Evolutionary conservation across 2,329 filamentous ascomycete species (phyloP), one percentile per base, ranked within the genome.

Genomic region (Arachnomyces sp.): DNA sequence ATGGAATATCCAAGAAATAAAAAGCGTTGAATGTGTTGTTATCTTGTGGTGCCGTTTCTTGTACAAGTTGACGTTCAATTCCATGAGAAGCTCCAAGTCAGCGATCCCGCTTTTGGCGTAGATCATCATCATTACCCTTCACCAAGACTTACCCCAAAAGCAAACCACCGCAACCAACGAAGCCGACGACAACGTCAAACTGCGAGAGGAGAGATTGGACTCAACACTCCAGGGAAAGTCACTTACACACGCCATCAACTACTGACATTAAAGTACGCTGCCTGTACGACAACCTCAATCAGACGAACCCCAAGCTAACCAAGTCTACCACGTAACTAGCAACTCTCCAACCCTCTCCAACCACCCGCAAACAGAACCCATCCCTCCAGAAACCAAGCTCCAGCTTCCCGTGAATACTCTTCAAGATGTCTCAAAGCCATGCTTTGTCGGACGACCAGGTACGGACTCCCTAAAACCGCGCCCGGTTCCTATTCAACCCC

Each of bases 381-480:
- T 39, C 17, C 41, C 14, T 31, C 36, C 28, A 29, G 33, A 29
- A 39, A 31, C 21, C 40, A 41, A 32, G 28, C 17, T 36, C 35
- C 33, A 31, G 28, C 15, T 40, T 25, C 9, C 21, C 21, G 21
- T 25, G 5, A 25, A 25, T 25, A 25, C 21, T 25, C 21, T n/a
- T 65, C 75, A 83, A 68, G 65, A 95, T 95, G 88, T 92, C 88
- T 69, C 84, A 88, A 75, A 74, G 79, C 52, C 88, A 95, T 82
- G 85, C 87, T 66, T 84, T 96, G 72, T 95, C 89, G 71, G 89
- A 95, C 78, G 88, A 94, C 73, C 88, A 95, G 83, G 87, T 92
- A 78, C 60, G 63, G 45, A 14, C 45, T 42, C 44, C 44, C 41
- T 44, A n/a, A n/a, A n/a, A n/a, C n/a, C n/a, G n/a, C n/a, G n/a